Evolutionary conservation across 2,329 filamentous ascomycete species (phyloP).

Genomic region (Diatrype stigma): DNA sequence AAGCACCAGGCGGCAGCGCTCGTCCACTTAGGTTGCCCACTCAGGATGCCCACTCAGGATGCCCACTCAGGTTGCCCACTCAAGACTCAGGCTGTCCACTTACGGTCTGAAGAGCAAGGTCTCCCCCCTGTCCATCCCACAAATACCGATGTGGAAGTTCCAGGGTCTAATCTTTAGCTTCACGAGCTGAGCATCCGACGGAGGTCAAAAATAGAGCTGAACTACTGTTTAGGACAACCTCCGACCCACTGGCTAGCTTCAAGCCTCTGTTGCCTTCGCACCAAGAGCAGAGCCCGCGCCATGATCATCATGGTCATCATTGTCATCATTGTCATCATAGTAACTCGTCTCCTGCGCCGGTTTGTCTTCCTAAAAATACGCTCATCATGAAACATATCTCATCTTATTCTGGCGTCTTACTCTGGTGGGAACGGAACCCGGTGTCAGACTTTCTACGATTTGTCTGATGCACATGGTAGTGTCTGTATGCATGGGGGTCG

Average conservation of each 20-base stretch:
- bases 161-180: neutral
- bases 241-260: too few species aligned
- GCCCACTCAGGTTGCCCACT: neutral
- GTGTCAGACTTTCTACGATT: neutral
- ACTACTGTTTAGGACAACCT: too few species aligned
- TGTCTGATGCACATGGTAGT: neutral
- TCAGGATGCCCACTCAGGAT: neutral
- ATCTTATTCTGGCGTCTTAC: neutral
- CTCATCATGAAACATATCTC: neutral
- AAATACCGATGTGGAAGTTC: neutral
- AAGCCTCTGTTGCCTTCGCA: too few species aligned
- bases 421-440: neutral
- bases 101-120: too few species aligned
- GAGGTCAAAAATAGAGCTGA: neutral
- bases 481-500: neutral
- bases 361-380: neutral
- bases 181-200: neutral
- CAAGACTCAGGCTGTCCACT: too few species aligned
- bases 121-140: too few species aligned
- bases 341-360: neutral
- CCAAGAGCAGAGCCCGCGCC: too few species aligned
- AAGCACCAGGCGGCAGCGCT: neutral
- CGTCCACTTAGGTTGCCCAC: neutral
- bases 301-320: too few species aligned
- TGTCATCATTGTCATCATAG: too few species aligned